Evolutionary conservation across 345 rosid genomes (phyloP).

Genomic region (Pistacia vera): DNA sequence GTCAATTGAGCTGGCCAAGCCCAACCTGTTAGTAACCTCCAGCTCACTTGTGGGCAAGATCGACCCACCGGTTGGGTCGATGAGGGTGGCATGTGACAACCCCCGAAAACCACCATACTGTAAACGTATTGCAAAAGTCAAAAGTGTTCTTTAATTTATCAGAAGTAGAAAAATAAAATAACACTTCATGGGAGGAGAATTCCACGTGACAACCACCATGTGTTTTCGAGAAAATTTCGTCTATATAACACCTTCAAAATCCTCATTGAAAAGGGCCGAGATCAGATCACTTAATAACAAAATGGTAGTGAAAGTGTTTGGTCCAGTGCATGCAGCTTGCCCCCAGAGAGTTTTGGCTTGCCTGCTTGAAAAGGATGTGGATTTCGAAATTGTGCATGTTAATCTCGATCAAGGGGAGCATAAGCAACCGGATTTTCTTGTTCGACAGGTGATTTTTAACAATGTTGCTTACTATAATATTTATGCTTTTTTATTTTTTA

Average conservation of each 20-base stretch:
- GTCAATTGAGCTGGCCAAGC: too few species aligned
- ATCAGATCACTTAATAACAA: not conserved
- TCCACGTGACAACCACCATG: not conserved
- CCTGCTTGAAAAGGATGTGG: conserved; percentile 67
- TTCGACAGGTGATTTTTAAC: conserved; percentile 53
- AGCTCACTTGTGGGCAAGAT: too few species aligned
- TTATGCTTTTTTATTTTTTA: not conserved
- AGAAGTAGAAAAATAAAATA: too few species aligned
- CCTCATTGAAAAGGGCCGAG: too few species aligned
- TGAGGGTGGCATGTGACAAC: conserved; percentile 13
- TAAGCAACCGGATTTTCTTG: conserved; percentile 59
- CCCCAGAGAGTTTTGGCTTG: conserved; percentile 74
- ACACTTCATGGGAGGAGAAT: too few species aligned
- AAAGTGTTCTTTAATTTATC: not conserved
- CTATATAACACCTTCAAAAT: not conserved
- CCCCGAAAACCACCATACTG: not conserved
- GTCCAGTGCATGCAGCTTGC: conserved; percentile 60
- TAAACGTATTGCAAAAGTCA: not conserved
- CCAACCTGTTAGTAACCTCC: too few species aligned
- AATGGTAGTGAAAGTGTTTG: conserved; percentile 80
- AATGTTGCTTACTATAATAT: too few species aligned
- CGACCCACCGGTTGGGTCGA: too few species aligned
- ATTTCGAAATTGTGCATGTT: conserved; percentile 57
- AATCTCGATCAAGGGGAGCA: conserved; percentile 61
- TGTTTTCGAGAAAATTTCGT: not conserved